Evolutionary conservation across 2,329 filamentous ascomycete genomes (phyloP).

Genomic region (Coleophoma crateriformis): DNA sequence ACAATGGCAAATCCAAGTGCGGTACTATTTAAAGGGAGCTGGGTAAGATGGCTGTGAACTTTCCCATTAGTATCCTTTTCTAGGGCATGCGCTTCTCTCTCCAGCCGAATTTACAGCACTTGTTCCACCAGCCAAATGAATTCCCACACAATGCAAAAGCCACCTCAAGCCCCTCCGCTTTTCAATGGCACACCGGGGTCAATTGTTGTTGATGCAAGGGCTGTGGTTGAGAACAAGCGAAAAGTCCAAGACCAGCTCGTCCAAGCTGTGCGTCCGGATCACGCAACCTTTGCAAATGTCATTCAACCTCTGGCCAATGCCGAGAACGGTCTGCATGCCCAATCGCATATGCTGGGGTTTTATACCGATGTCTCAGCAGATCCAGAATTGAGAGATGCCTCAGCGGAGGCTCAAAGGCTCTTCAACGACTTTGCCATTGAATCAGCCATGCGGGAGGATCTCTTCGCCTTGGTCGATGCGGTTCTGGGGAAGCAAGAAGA

Average conservation of each 20-base stretch:
- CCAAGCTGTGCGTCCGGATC: slow-evolving; percentile 40
- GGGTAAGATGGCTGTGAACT: too few relatives aligned
- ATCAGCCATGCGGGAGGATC: slow-evolving; percentile 70
- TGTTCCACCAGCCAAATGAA: too few relatives aligned
- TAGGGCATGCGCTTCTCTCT: too few relatives aligned
- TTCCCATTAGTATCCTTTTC: too few relatives aligned
- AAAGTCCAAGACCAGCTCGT: slow-evolving; percentile 59
- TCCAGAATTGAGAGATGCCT: slow-evolving; percentile 62
- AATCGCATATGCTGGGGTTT: slow-evolving; percentile 36
- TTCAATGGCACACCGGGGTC: slow-evolving; percentile 61
- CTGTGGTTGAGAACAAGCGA: slow-evolving; percentile 15
- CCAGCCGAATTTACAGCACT: too few relatives aligned
- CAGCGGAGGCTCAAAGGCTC: slow-evolving; percentile 65
- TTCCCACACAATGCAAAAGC: too few relatives aligned
- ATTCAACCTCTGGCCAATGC: slow-evolving; percentile 63
- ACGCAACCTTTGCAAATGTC: slow-evolving; percentile 42
- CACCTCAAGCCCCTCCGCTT: slow-evolving; percentile 64
- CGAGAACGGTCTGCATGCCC: slow-evolving; percentile 48
- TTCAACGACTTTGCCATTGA: slow-evolving; percentile 72
- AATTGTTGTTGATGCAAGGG: slow-evolving; percentile 1
- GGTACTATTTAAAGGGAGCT: too few relatives aligned
- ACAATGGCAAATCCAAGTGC: too few relatives aligned
- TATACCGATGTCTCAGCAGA: slow-evolving; percentile 71
- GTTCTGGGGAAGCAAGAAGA: slow-evolving; percentile 48
- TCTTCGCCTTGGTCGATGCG: slow-evolving; percentile 59